phyloP scores from a whole-genome alignment of 1,139 yeast species.

The Pichia sp. region DNA sequence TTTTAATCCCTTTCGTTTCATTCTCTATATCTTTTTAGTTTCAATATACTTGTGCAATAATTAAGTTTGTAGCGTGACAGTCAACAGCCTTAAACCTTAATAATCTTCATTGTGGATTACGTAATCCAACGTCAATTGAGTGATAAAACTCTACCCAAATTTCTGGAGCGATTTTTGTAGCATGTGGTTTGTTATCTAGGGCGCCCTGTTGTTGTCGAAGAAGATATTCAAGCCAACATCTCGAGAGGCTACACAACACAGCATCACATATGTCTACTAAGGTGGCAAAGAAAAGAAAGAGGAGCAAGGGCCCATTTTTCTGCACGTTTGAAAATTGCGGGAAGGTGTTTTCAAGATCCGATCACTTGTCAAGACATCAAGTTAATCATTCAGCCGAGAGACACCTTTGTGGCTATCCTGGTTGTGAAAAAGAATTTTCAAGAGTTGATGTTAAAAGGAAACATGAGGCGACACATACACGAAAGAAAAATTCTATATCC shows the following conservation, averaged over 20 bases:
- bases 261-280: neutral
- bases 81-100: too few relatives aligned
- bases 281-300: conserved; percentile 12
- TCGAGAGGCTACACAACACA: neutral
- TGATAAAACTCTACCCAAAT: too few relatives aligned
- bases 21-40: too few relatives aligned
- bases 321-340: conserved; percentile 59
- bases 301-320: conserved; percentile 32
- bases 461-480: conserved; percentile 21
- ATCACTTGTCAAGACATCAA: conserved; percentile 40
- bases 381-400: conserved; percentile 32
- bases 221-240: too few relatives aligned
- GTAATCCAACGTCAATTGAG: too few relatives aligned
- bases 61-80: too few relatives aligned
- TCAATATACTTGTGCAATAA: too few relatives aligned
- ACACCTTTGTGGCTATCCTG: conserved; percentile 36
- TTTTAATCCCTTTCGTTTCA: too few relatives aligned
- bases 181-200: too few relatives aligned
- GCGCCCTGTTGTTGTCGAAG: too few relatives aligned
- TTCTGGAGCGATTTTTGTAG: too few relatives aligned
- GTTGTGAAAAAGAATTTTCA: conserved; percentile 36
- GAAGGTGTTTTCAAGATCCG: conserved; percentile 56
- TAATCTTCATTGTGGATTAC: too few relatives aligned
- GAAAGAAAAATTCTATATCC: neutral
- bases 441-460: conserved; percentile 35